Evolutionary conservation across 257 asterid genomes (phyloP), one percentile per base, ranked within the genome.

Genomic region (Ballota nigra): DNA sequence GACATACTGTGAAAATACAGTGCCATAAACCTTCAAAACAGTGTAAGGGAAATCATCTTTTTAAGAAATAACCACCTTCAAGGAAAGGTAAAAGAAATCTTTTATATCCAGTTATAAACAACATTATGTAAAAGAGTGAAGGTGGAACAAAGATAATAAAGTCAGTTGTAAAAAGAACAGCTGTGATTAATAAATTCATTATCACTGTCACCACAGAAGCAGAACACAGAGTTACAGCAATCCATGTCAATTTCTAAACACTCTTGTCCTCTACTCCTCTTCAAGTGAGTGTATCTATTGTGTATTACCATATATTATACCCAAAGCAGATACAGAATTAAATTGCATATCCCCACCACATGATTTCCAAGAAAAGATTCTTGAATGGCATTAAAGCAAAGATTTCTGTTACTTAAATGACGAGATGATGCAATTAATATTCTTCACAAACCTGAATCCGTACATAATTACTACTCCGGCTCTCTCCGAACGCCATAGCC

Each of bases 401-500:
- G 16, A 57, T 18, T 73, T 36, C 4, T 26, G 28, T 51, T 16
- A n/a, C n/a, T n/a, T n/a, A 18, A 59, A 59, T 60, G 49, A 69
- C 22, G 20, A 23, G 45, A 67, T 38, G 11, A 15, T 52, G 66
- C 34, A 52, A 59, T 71, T 45, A 71, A 65, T 31, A 36, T 15
- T 51, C 13, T 66, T 33, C 26, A 31, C 29, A 26, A 71, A 84
- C 95, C 92, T 88, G 95, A 70, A 88, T 70, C 2, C 95, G 82
- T 18, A 86, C 88, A 45, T 89, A 89, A 66, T 86, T 86, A 72
- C 82, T 80, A 22, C 77, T 82, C 36, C 91, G 89, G 76, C 77
- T 61, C 13, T 74, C 85, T 20, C 88, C 89, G 41, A 85, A 89
- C 7, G 96, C 89, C 93, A 86, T 83, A 13, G 92, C 93, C 63